Evolutionary conservation across 2,329 filamentous ascomycete species (phyloP), one percentile per base, ranked within the genome.

Genomic region (Fusarium keratoplasticum): DNA sequence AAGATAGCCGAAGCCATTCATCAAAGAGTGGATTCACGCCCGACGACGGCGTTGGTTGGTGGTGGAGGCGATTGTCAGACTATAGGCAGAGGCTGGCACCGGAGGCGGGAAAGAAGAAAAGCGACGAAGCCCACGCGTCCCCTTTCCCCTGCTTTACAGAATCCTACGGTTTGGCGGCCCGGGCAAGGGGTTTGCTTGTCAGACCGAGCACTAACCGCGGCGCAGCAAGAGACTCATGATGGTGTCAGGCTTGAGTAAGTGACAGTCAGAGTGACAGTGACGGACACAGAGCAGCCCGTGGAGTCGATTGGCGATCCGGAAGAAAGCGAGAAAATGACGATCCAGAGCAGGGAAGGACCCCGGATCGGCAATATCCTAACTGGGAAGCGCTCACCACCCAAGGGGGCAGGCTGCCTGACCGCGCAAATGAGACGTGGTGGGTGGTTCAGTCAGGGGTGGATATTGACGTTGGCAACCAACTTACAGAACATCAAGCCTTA

Each of bases 291-390:
- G 35, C 54, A 57, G 31, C 31, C 13, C 22, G 55, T 29, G 33
- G 55, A 40, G 36, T 31, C 36, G 35, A 44, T 50, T 64, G 67
- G 20, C 13, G 44, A n/a, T 54, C 55, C 71, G 67, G 71, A 73
- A 73, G 57, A 64, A 71, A 60, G 72, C 72, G 59, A 73, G 52
- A 35, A 27, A 36, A 22, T 65, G 67, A 44, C 70, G 67, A 66
- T 68, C 61, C 67, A 55, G 14, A n/a, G 22, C 64, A 58, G 60
- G 63, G 64, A 55, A 58, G 9, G 36, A 59, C 72, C 66, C 74
- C 67, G 27, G 74, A 75, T 76, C 74, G 70, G 74, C 72, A 59
- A 44, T 76, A 50, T 63, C 72, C 64, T 58, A 61, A 67, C 54
- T 47, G 65, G 74, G 66, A 31, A 47, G 47, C 14, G 20, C 35